phyloP scores from a whole-genome alignment of 2,329 filamentous ascomycete species.

The Pseudogymnoascus sp. region DNA sequence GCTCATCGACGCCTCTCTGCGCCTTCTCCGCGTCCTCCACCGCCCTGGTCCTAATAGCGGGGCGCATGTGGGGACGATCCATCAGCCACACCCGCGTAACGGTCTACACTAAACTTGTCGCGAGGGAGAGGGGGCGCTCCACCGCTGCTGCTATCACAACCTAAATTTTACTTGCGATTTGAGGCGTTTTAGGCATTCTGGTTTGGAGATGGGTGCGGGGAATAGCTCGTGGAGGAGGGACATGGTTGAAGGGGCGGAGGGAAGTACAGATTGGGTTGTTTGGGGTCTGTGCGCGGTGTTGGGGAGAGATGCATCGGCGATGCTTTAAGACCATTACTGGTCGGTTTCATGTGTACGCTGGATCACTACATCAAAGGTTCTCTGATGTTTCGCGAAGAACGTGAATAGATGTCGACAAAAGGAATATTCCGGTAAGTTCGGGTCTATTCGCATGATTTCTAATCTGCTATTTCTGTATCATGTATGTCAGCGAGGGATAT shows the following conservation, averaged over 20 bases:
- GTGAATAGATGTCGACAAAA: not conserved
- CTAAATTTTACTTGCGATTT: not conserved
- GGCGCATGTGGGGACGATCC: conserved; percentile 33
- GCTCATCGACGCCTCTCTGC: conserved; percentile 55
- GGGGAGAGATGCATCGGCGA: not conserved
- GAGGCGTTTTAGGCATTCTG: not conserved
- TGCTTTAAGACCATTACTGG: not conserved
- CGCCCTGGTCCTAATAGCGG: conserved; percentile 48
- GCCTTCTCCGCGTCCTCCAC: conserved; percentile 63
- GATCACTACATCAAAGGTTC: too few relatives aligned
- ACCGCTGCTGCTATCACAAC: not conserved
- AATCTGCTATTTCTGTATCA: not conserved
- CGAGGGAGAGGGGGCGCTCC: not conserved
- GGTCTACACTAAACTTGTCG: not conserved
- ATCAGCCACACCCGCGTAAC: not conserved
- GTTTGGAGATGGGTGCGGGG: not conserved
- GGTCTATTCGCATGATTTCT: not conserved
- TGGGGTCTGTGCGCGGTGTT: not conserved
- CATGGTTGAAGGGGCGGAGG: not conserved
- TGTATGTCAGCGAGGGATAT: not conserved
- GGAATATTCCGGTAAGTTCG: not conserved
- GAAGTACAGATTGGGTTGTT: not conserved
- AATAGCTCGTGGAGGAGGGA: not conserved
- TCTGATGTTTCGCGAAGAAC: not conserved
- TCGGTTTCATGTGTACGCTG: not conserved